phyloP scores from a whole-genome alignment of 768 basidiomycete genomes.

The Leucocoprinus birnbaumii region DNA sequence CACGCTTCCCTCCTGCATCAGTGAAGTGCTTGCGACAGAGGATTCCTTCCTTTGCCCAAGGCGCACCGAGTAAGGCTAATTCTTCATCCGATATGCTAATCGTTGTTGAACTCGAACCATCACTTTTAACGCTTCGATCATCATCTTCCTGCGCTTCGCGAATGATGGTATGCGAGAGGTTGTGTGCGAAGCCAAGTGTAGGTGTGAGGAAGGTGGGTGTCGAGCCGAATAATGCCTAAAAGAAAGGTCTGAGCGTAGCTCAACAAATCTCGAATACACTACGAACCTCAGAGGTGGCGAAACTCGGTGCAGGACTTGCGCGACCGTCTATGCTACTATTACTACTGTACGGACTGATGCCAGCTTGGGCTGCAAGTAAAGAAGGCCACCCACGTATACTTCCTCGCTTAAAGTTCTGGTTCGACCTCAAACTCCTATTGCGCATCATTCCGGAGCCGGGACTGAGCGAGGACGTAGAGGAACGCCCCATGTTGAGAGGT shows the following conservation, averaged over 20 bases:
- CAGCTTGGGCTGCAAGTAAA: conserved; percentile 63
- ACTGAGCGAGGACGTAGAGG: conserved; percentile 55
- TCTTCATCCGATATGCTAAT: conserved; percentile 95
- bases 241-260: conserved; percentile 2
- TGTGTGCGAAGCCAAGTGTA: conserved; percentile 94
- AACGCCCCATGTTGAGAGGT: conserved; percentile 51
- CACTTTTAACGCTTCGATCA: conserved; percentile 63
- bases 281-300: conserved; percentile 82
- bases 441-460: conserved; percentile 55
- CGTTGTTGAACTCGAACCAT: conserved; percentile 61
- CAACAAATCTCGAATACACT: neutral
- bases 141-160: conserved; percentile 93
- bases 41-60: conserved; percentile 99
- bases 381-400: conserved; percentile 89
- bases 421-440: conserved; percentile 67
- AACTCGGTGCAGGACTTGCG: conserved; percentile 93
- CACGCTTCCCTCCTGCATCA: conserved; percentile 80
- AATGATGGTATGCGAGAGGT: conserved; percentile 94
- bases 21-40: conserved; percentile 93
- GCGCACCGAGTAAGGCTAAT: conserved; percentile 90
- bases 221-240: conserved; percentile 57
- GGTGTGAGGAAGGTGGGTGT: conserved; percentile 74
- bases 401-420: conserved; percentile 77
- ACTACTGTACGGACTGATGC: conserved; percentile 81
- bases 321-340: conserved; percentile 84